A percentile compares a stretch with the other conserved stretches of the same genome.
Evolutionary conservation across 1,139 yeast genomes (phyloP).

Genomic region (Geotrichum candidum): DNA sequence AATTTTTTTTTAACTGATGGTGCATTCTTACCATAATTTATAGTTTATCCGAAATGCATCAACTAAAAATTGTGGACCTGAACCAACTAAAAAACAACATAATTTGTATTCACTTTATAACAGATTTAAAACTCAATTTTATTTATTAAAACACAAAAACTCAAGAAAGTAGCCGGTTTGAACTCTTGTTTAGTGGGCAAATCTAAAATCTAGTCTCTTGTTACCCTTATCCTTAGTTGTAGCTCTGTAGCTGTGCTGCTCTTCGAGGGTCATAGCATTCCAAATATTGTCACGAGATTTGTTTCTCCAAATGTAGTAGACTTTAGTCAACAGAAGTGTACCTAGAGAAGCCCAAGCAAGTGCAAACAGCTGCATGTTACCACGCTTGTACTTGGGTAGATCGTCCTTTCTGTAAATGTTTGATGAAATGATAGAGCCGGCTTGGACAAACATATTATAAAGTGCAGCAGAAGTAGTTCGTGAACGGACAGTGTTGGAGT

Average conservation of each 20-base stretch:
- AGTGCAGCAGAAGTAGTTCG: conserved; percentile 58
- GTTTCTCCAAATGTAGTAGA: conserved; percentile 47
- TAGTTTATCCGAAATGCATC: too few species aligned
- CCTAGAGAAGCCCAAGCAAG: conserved; percentile 33
- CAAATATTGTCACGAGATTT: conserved; percentile 41
- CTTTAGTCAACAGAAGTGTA: conserved; percentile 21
- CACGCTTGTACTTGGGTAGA: conserved; percentile 52
- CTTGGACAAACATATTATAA: conserved; percentile 57
- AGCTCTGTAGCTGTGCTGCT: conserved; percentile 40
- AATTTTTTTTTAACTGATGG: too few species aligned
- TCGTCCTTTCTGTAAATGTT: conserved; percentile 54
- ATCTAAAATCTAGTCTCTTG: conserved; percentile 47
- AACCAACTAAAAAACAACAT: too few species aligned
- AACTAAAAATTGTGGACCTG: too few species aligned
- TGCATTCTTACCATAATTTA: too few species aligned
- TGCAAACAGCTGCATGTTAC: conserved; percentile 45
- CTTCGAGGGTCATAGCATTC: conserved; percentile 44
- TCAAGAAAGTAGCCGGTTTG: neutral
- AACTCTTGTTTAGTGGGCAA: conserved; percentile 25
- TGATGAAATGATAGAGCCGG: conserved; percentile 47
- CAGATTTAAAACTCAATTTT: neutral
- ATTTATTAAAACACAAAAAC: neutral
- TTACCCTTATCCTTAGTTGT: conserved; percentile 47
- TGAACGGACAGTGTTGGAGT: conserved; percentile 53
- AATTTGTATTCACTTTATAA: too few species aligned